A percentile compares a stretch with the other conserved stretches of the same genome.
phyloP scores from a whole-genome alignment of 1,284 basidiomycete genomes.

The Phylloporus sp. region DNA sequence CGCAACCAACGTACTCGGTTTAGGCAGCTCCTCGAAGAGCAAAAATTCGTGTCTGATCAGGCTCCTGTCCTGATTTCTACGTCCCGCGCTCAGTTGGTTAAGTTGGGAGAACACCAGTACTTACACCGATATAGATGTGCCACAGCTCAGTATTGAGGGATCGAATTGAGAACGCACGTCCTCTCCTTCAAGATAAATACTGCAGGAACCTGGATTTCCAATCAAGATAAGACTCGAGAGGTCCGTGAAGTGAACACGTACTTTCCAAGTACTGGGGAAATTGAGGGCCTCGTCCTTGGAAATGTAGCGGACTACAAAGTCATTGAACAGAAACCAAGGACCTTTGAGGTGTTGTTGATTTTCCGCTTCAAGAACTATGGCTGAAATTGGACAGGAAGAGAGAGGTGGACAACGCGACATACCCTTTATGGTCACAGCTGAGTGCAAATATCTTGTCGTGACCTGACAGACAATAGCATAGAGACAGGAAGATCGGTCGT shows the following conservation, averaged over 20 bases:
- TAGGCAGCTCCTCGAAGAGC: conserved; percentile 78
- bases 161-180: conserved; percentile 69
- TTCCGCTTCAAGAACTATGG: conserved; percentile 70
- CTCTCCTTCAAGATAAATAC: conserved; percentile 87
- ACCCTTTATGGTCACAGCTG: conserved; percentile 91
- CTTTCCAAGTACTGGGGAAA: conserved; percentile 94
- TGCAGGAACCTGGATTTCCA: conserved; percentile 75
- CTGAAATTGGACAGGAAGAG: conserved; percentile 5
- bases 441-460: conserved; percentile 76
- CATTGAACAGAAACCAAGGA: conserved; percentile 96
- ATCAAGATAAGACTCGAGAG: no score
- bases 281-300: conserved; percentile 86
- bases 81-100: not conserved
- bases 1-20: conserved; percentile 85
- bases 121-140: conserved; percentile 86
- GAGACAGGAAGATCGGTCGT: not conserved
- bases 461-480: conserved; percentile 87
- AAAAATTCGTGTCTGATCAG: conserved; percentile 83
- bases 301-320: conserved; percentile 90
- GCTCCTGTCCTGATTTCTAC: conserved; percentile 71
- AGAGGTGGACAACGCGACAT: not conserved
- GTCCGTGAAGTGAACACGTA: no score
- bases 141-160: conserved; percentile 70
- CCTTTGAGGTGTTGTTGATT: conserved; percentile 45
- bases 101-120: no score